Percentiles rank a stretch among this genome's conserved stretches.
Conservation (phyloP, 139 green algal species). For the Chlamydomonas schloesseri region DNA sequence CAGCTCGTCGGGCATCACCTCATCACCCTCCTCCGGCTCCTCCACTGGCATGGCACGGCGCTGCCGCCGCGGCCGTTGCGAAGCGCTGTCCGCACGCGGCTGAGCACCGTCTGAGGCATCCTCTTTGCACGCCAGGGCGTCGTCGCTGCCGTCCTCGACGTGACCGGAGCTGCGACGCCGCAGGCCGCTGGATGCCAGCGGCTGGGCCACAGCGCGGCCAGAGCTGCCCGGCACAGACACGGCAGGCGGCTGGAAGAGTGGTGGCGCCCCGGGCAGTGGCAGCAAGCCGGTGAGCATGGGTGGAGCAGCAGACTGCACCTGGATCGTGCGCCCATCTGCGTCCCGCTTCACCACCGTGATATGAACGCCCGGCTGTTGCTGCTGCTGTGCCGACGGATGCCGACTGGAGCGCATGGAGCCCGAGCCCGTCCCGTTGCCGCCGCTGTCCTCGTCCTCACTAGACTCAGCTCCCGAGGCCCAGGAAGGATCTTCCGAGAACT, state of each 20-base stretch:
- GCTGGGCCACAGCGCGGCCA: too few species aligned
- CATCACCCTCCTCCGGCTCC: not conserved
- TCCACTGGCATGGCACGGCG: too few species aligned
- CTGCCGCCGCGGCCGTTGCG: too few species aligned
- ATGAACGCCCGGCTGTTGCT: not conserved
- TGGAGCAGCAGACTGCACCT: not conserved
- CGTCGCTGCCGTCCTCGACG: too few species aligned
- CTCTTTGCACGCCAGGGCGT: too few species aligned
- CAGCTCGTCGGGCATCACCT: not conserved
- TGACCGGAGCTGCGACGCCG: too few species aligned
- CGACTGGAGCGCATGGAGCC: not conserved
- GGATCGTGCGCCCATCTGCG: not conserved
- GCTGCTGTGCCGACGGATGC: not conserved
- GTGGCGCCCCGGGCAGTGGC: too few species aligned
- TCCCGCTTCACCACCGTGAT: slow-evolving; percentile 13
- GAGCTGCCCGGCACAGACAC: too few species aligned
- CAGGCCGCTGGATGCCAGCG: too few species aligned
- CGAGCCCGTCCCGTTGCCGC: not conserved
- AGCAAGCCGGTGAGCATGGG: too few species aligned
- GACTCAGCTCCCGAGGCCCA: slow-evolving; percentile 12
- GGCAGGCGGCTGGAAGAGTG: too few species aligned
- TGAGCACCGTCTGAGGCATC: too few species aligned
- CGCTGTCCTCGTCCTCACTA: slow-evolving; percentile 27
- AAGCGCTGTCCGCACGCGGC: not conserved
- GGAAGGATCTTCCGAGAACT: not conserved